These are phyloP conservation scores for Phytophthora tentaculata DNA, from an alignment of 352 stramenopile genomes.

Conservation along the genomic window DNA sequence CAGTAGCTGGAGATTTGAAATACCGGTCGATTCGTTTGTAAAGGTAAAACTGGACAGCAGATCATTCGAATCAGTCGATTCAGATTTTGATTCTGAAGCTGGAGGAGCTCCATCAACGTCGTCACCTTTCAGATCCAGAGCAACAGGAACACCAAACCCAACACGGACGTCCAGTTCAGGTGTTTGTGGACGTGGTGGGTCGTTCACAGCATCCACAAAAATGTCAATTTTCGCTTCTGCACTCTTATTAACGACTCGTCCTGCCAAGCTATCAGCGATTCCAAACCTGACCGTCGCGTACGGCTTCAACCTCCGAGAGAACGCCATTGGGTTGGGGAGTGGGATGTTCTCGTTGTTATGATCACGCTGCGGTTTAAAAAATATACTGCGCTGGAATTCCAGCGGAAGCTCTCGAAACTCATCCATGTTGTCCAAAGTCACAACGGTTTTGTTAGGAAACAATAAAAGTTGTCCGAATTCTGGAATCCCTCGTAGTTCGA, in stretches of 20 bases:
- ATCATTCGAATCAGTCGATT: slow-evolving; percentile 4
- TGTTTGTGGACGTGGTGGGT: slow-evolving; percentile 39
- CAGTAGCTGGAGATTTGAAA: slow-evolving; percentile 31
- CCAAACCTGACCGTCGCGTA: slow-evolving; percentile 47
- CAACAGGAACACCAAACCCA: slow-evolving; percentile 19
- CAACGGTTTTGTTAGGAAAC: slow-evolving; percentile 49
- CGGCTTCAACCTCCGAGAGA: slow-evolving; percentile 41
- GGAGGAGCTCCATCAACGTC: slow-evolving; percentile 42
- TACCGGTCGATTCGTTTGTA: slow-evolving; percentile 8
- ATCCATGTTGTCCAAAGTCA: slow-evolving; percentile 46
- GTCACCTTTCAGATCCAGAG: slow-evolving; percentile 45
- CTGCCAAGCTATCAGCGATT: slow-evolving; percentile 39
- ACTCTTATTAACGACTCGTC: slow-evolving; percentile 39
- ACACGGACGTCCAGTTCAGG: slow-evolving; percentile 36
- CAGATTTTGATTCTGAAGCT: background rate
- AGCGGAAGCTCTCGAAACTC: slow-evolving; percentile 50
- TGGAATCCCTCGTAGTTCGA: slow-evolving; percentile 58
- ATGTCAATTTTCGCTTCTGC: slow-evolving; percentile 48
- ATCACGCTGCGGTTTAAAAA: slow-evolving; percentile 49
- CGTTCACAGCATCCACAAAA: slow-evolving; percentile 60
- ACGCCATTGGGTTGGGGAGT: slow-evolving; percentile 40
- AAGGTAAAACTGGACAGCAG: slow-evolving; percentile 30
- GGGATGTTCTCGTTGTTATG: slow-evolving; percentile 61
- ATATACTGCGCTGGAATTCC: slow-evolving; percentile 57
- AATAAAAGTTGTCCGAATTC: slow-evolving; percentile 59